A percentile compares a stretch with the other conserved stretches of the same genome.
Evolutionary conservation across 1,284 basidiomycete species (phyloP).

Genomic region (Cutaneotrichosporon dermatis): DNA sequence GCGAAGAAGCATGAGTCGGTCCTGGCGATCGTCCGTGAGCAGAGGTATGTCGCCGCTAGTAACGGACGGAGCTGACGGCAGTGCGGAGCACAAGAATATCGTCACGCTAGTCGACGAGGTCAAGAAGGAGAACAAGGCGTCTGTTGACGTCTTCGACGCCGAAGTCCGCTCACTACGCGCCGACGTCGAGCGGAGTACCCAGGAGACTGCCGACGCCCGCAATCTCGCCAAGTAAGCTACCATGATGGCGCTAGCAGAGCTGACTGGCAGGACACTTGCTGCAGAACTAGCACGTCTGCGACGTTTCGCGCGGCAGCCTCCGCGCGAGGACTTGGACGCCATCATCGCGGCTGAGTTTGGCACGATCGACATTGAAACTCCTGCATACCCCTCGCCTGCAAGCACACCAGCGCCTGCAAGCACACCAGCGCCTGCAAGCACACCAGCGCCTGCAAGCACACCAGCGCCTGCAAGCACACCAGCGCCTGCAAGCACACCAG

Average conservation of each 20-base stretch:
- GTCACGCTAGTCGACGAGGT: constrained; percentile 26
- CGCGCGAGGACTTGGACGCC: constrained; percentile 5
- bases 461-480: too few relatives aligned
- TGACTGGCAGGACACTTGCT: background rate
- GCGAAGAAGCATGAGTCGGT: constrained; percentile 31
- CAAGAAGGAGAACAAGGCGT: constrained; percentile 13
- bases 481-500: too few relatives aligned
- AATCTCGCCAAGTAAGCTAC: constrained; percentile 30
- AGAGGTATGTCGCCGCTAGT: too few relatives aligned
- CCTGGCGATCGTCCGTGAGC: constrained; percentile 33
- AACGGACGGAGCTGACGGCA: constrained; percentile 16
- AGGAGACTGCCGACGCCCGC: constrained; percentile 26
- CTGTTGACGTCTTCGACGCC: constrained; percentile 21
- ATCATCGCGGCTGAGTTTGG: background rate
- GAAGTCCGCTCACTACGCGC: constrained; percentile 20
- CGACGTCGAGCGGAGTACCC: constrained; percentile 25
- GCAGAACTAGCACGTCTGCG: background rate
- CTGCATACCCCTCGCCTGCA: too few relatives aligned
- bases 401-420: too few relatives aligned
- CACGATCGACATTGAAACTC: too few relatives aligned
- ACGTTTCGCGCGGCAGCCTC: background rate
- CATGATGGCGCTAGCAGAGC: background rate
- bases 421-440: too few relatives aligned
- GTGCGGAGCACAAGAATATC: constrained; percentile 30
- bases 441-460: too few relatives aligned